Percentiles rank a stretch among this genome's conserved stretches.
These are phyloP conservation scores for Globisporangium spinosum DNA, from an alignment of 352 stramenopile species.

Conservation along the genomic window DNA sequence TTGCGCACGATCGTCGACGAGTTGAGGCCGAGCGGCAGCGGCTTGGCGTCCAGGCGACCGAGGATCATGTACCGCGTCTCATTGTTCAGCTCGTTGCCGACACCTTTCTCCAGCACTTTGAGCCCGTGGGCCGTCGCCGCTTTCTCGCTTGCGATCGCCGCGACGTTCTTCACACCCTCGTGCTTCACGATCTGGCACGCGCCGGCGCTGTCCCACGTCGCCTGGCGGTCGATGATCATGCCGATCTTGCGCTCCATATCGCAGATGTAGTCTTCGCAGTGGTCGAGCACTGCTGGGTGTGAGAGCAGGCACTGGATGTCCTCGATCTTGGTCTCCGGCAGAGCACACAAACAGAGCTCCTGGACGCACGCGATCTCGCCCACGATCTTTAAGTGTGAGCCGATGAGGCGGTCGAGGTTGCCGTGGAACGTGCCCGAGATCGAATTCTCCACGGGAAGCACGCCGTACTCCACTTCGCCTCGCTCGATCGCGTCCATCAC, in stretches of 20 bases:
- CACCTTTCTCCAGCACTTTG: constrained; percentile 45
- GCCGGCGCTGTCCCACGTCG: constrained; percentile 61
- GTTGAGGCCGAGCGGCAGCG: constrained; percentile 31
- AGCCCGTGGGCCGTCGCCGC: constrained; percentile 51
- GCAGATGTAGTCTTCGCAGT: constrained; percentile 64
- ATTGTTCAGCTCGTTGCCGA: constrained; percentile 66
- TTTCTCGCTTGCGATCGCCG: constrained; percentile 64
- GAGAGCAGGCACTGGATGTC: constrained; percentile 58
- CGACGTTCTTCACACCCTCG: constrained; percentile 39
- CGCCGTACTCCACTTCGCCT: constrained; percentile 53
- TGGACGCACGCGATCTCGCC: constrained; percentile 66
- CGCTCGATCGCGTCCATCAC: constrained; percentile 57
- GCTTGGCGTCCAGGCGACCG: constrained; percentile 38
- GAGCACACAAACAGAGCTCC: constrained; percentile 56
- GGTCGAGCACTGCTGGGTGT: constrained; percentile 59
- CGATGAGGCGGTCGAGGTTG: constrained; percentile 61
- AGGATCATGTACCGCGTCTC: constrained; percentile 76
- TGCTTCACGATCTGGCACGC: constrained; percentile 66
- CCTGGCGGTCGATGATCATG: constrained; percentile 56
- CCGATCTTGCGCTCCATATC: constrained; percentile 51
- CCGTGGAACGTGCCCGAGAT: constrained; percentile 73
- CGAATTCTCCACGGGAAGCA: constrained; percentile 71
- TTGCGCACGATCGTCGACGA: constrained; percentile 24
- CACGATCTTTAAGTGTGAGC: constrained; percentile 65
- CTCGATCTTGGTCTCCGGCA: constrained; percentile 32